Evolutionary conservation across 192 early-diverging fungal species (phyloP).

Genomic region (Entomortierella lignicola): DNA sequence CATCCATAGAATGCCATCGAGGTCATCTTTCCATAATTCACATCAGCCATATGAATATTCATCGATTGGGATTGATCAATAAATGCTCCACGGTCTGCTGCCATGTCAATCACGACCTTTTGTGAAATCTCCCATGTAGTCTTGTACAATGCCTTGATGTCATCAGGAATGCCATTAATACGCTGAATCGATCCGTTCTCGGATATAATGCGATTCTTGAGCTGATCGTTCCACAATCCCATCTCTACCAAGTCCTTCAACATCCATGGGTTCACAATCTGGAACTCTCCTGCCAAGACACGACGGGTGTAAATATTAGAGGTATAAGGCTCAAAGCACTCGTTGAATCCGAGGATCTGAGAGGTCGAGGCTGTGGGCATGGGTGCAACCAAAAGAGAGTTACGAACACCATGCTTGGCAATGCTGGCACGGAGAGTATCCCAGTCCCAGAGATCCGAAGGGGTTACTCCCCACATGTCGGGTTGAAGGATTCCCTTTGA

Average conservation of each 20-base stretch:
- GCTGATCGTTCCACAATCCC: conserved; percentile 91
- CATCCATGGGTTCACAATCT: conserved; percentile 97
- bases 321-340: conserved; percentile 95
- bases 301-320: conserved; percentile 97
- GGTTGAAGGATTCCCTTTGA: conserved; percentile 92
- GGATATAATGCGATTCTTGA: conserved; percentile 95
- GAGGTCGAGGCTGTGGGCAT: conserved; percentile 99
- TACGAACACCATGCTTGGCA: conserved; percentile 86
- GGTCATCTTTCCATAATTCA: conserved; percentile 94
- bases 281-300: conserved; percentile 97
- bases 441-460: conserved; percentile 94
- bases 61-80: conserved; percentile 97
- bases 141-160: conserved; percentile 96
- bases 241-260: conserved; percentile 94
- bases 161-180: conserved; percentile 80
- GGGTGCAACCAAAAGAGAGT: conserved; percentile 94
- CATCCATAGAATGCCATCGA: conserved; percentile 99
- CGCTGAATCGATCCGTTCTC: conserved; percentile 90
- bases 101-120: conserved; percentile 91
- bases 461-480: conserved; percentile 91
- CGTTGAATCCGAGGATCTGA: conserved; percentile 98
- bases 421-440: conserved; percentile 80
- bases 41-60: conserved; percentile 95
- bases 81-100: conserved; percentile 95
- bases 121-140: conserved; percentile 97